Conservation (phyloP, 257 asterid species). For the Petrea volubilis region DNA sequence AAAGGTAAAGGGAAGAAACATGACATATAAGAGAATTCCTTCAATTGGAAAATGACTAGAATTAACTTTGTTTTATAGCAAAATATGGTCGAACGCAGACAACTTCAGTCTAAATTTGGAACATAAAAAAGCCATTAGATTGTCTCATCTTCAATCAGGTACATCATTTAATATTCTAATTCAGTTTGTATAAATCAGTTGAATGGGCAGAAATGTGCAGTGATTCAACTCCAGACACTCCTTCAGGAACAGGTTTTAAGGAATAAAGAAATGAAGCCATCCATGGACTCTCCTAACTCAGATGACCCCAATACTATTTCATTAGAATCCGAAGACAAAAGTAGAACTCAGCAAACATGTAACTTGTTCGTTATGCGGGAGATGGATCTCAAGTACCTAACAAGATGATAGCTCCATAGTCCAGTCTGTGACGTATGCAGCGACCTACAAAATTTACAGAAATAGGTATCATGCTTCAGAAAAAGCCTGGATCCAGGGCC, state of each 20-base stretch:
- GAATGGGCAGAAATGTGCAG: neutral
- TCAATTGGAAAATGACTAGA: neutral
- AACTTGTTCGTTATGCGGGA: constrained; percentile 9
- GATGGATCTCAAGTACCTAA: constrained; percentile 60
- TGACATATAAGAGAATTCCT: neutral
- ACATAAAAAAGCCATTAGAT: neutral
- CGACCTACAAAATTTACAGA: constrained; percentile 64
- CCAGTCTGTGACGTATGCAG: constrained; percentile 91
- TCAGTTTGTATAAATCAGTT: neutral
- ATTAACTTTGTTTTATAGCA: neutral
- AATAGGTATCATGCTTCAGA: constrained; percentile 19
- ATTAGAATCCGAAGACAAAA: neutral
- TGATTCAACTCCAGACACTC: neutral
- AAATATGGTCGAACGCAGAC: neutral
- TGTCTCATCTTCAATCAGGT: neutral
- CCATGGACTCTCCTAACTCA: neutral
- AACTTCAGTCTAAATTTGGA: neutral
- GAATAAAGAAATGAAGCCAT: neutral
- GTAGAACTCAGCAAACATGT: constrained; percentile 7
- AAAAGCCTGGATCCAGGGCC: neutral
- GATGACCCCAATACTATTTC: neutral
- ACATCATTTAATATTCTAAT: neutral
- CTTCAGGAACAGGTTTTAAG: neutral
- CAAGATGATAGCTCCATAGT: constrained; percentile 90
- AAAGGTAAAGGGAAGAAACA: neutral